Conservation (phyloP, 768 basidiomycete genomes). For the Tephrocybe sp. region DNA sequence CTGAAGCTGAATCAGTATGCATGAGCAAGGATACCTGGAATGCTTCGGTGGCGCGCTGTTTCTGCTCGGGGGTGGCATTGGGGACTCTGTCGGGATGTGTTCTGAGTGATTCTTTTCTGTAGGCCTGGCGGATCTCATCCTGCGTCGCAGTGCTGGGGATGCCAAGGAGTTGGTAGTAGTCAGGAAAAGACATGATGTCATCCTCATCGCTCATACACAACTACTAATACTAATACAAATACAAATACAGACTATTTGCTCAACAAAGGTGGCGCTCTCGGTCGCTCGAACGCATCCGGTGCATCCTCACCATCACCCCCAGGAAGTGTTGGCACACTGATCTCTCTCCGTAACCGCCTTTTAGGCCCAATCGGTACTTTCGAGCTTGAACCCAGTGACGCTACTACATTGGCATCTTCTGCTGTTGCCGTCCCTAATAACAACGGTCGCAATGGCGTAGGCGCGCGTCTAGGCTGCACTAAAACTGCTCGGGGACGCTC, state of each 20-base stretch:
- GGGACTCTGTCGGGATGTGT: constrained; percentile 87
- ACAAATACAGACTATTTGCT: constrained; percentile 7
- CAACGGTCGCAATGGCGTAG: constrained; percentile 27
- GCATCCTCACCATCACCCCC: constrained; percentile 19
- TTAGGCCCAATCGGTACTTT: constrained; percentile 28
- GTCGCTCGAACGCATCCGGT: constrained; percentile 35
- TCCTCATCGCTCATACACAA: constrained; percentile 4
- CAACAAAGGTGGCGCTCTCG: constrained; percentile 37
- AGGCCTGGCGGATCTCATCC: constrained; percentile 74
- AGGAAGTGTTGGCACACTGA: constrained; percentile 27
- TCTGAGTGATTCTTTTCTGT: constrained; percentile 80
- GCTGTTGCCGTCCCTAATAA: constrained; percentile 29
- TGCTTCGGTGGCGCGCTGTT: constrained; percentile 70
- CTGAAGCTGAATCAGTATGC: neutral
- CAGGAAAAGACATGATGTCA: constrained; percentile 71
- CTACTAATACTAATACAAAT: neutral
- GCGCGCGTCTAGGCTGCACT: constrained; percentile 4
- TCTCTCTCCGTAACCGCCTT: constrained; percentile 22
- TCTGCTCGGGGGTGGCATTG: constrained; percentile 70
- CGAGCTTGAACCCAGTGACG: constrained; percentile 22
- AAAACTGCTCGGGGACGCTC: neutral
- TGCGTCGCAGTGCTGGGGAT: constrained; percentile 54
- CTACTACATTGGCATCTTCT: constrained; percentile 8
- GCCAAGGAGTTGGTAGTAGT: constrained; percentile 71
- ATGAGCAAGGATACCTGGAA: constrained; percentile 58